phyloP scores from a whole-genome alignment of 2,329 filamentous ascomycete genomes.

The Colletotrichum caudatum region DNA sequence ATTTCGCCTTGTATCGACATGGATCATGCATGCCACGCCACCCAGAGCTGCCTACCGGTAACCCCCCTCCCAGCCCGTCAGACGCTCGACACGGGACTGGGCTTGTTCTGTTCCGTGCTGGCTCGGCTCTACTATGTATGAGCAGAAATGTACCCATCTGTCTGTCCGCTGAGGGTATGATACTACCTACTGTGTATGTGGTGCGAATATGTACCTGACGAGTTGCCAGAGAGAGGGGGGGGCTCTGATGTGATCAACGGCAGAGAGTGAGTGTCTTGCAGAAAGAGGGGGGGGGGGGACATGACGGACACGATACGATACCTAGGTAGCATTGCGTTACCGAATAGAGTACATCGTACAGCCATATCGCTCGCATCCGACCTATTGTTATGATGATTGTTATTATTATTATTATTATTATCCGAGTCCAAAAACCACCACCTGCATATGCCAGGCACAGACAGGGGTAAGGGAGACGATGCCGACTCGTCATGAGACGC shows the following conservation, averaged over 20 bases:
- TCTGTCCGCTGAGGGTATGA: conserved; percentile 11
- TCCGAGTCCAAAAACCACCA: conserved; percentile 7
- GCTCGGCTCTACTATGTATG: conserved; percentile 13
- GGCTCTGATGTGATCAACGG: conserved; percentile 21
- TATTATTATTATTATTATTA: too few species aligned
- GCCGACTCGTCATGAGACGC: conserved; percentile 15
- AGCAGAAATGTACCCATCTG: background rate
- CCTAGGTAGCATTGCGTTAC: conserved; percentile 18
- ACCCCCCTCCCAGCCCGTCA: background rate
- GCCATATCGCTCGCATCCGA: conserved; percentile 6
- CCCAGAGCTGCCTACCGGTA: background rate
- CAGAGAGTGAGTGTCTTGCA: background rate
- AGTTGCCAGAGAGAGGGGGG: background rate
- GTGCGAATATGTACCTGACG: too few species aligned
- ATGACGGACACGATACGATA: conserved; percentile 4
- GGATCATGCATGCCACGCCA: conserved; percentile 2
- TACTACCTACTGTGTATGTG: background rate
- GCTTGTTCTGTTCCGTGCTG: conserved; percentile 12
- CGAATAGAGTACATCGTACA: background rate
- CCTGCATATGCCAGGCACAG: conserved; percentile 4
- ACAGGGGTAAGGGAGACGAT: conserved; percentile 4
- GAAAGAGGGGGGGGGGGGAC: conserved; percentile 15
- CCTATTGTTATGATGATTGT: conserved; percentile 27
- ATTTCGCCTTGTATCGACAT: conserved; percentile 12
- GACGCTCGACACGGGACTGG: background rate